Evolutionary conservation across 2,329 filamentous ascomycete species (phyloP).

Genomic region (Orbilia oligospora): DNA sequence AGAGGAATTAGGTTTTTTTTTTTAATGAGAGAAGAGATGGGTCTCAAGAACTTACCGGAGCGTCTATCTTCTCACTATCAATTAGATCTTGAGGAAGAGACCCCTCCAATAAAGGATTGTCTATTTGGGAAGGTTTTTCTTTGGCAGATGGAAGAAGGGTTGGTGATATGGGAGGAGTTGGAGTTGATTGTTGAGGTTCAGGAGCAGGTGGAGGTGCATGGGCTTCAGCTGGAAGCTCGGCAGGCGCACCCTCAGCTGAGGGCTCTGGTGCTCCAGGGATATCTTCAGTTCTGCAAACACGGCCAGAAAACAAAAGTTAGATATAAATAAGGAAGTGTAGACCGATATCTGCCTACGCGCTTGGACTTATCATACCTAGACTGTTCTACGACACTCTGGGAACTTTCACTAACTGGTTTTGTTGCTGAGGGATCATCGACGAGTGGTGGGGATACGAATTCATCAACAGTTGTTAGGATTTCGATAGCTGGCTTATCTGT

Average conservation of each 20-base stretch:
- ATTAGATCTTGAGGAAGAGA: neutral
- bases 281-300: slow-evolving; percentile 9
- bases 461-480: neutral
- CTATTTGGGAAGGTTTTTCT: neutral
- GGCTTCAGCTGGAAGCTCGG: neutral
- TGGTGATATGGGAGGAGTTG: neutral
- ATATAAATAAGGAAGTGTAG: neutral
- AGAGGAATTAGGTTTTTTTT: neutral
- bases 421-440: neutral
- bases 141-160: neutral
- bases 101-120: neutral
- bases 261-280: neutral
- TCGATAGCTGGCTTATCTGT: slow-evolving; percentile 10
- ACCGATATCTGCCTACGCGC: neutral
- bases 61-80: neutral
- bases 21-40: neutral
- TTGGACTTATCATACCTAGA: slow-evolving; percentile 8
- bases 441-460: neutral
- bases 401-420: slow-evolving; percentile 1
- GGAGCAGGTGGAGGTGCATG: neutral
- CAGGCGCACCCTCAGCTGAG: neutral
- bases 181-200: neutral
- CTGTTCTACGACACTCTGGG: neutral
- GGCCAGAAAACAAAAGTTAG: neutral
- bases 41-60: neutral